Evolutionary conservation across 106 monocot genomes (phyloP).

Genomic region (Allium sativum): DNA sequence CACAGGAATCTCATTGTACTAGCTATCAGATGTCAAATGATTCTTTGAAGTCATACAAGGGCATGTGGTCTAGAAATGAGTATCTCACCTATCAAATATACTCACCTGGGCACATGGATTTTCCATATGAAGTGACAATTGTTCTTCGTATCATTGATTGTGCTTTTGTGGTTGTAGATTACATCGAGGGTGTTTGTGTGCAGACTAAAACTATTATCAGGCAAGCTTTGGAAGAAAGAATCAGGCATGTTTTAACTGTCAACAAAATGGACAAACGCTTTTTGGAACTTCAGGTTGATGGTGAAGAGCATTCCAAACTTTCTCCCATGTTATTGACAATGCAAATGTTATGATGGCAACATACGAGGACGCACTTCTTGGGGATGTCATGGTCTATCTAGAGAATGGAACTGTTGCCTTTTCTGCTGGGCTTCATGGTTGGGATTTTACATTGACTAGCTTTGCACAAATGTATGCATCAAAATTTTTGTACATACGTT

Average conservation of each 20-base stretch:
- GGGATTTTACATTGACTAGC: too few relatives aligned
- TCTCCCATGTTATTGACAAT: too few relatives aligned
- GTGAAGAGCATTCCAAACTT: too few relatives aligned
- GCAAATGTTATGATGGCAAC: too few relatives aligned
- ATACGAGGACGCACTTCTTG: too few relatives aligned
- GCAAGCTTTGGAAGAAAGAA: slow-evolving; percentile 19
- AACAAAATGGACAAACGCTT: slow-evolving; percentile 40
- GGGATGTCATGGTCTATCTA: too few relatives aligned
- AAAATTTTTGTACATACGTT: too few relatives aligned
- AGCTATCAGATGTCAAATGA: slow-evolving; percentile 29
- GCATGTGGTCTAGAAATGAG: slow-evolving; percentile 27
- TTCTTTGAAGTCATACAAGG: slow-evolving; percentile 22
- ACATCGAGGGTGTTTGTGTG: slow-evolving; percentile 26
- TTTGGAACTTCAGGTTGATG: too few relatives aligned
- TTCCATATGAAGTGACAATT: slow-evolving; percentile 26
- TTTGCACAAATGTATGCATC: too few relatives aligned
- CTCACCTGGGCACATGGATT: slow-evolving; percentile 32
- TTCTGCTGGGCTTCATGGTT: too few relatives aligned
- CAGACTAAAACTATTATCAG: slow-evolving; percentile 34
- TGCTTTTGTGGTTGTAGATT: slow-evolving; percentile 30
- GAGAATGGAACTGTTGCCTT: too few relatives aligned
- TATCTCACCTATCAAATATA: slow-evolving; percentile 36
- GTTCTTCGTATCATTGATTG: slow-evolving; percentile 35
- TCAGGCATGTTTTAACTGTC: slow-evolving; percentile 23
- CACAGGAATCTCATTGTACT: slow-evolving; percentile 30